phyloP scores from a whole-genome alignment of 208 protist species.

The Trichomonas gallinae region DNA sequence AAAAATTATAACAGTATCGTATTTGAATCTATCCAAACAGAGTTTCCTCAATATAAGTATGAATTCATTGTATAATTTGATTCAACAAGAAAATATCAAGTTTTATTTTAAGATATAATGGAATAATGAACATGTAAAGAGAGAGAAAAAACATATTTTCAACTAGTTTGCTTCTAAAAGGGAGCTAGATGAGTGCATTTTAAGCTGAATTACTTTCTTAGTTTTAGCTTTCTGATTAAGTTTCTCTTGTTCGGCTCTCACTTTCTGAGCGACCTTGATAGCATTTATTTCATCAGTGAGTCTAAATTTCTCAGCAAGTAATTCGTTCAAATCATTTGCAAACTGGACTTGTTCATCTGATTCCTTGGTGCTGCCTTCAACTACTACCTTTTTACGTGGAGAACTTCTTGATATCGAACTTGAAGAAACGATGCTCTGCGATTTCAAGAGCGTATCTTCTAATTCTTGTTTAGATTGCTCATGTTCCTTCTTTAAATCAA shows the following conservation, averaged over 20 bases:
- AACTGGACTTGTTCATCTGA: neutral
- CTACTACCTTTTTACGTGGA: neutral
- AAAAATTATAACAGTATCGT: too few species aligned
- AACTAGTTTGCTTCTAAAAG: too few species aligned
- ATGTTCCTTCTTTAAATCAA: neutral
- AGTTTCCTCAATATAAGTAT: too few species aligned
- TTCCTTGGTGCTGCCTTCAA: neutral
- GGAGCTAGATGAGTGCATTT: neutral
- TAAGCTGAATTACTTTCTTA: neutral
- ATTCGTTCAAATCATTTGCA: neutral
- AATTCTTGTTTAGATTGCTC: neutral
- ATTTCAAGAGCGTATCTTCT: neutral
- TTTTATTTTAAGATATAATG: too few species aligned
- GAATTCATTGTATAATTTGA: too few species aligned
- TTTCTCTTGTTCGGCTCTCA: neutral
- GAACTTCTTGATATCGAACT: neutral
- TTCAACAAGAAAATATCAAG: too few species aligned
- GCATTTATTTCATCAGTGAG: neutral
- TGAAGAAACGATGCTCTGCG: neutral
- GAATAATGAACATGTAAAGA: too few species aligned
- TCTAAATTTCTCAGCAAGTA: neutral
- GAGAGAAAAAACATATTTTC: too few species aligned
- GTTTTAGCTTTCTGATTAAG: neutral
- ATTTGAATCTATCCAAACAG: too few species aligned
- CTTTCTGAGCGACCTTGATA: neutral